A percentile compares a stretch with the other conserved stretches of the same genome.
Evolutionary conservation across 345 rosid species (phyloP).

Genomic region (Salix caprea): DNA sequence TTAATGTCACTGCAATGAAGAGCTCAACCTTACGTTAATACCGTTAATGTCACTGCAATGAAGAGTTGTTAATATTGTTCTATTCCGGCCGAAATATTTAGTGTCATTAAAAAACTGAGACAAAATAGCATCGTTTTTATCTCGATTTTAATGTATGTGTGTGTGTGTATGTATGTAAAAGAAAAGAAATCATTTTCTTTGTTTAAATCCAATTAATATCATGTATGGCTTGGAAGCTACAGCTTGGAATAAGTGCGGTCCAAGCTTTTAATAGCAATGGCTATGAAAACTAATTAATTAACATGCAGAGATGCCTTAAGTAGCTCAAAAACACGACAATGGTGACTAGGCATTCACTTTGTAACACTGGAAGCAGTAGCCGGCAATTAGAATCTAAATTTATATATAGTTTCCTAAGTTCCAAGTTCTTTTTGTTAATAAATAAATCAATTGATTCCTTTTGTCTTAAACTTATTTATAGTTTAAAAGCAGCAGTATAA

Average conservation of each 20-base stretch:
- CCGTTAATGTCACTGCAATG: too few species aligned
- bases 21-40: neutral
- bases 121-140: fast-evolving
- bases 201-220: neutral
- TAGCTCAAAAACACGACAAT: neutral
- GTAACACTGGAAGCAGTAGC: neutral
- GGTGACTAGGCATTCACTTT: neutral
- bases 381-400: neutral
- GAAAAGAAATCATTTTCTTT: neutral
- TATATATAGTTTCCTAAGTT: neutral
- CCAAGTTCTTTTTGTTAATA: neutral
- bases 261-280: neutral
- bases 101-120: fast-evolving
- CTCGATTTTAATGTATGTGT: too few species aligned
- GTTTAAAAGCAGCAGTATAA: neutral
- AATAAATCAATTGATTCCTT: neutral
- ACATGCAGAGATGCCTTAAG: neutral
- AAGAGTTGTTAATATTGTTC: too few species aligned
- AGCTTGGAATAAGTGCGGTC: neutral
- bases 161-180: too few species aligned
- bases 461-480: neutral
- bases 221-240: neutral
- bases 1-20: neutral
- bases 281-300: neutral
- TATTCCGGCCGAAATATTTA: fast-evolving